Evolutionary conservation across 2,329 filamentous ascomycete species (phyloP).

Genomic region (Tolypocladium guangdongense): DNA sequence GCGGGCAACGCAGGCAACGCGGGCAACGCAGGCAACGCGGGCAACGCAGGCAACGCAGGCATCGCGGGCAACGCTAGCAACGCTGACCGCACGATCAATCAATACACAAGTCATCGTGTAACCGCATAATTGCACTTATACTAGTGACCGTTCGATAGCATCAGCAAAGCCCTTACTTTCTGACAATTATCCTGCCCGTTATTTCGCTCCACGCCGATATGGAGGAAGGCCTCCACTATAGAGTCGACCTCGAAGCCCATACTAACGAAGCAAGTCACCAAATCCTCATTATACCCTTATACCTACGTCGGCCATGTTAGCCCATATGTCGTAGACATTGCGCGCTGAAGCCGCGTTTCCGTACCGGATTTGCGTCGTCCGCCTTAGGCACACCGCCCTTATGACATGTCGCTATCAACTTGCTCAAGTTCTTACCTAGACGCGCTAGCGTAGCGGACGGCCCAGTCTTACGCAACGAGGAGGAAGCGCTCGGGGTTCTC

Average conservation of each 20-base stretch:
- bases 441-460: slow-evolving; percentile 71
- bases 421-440: slow-evolving; percentile 33
- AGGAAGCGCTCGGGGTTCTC: slow-evolving; percentile 69
- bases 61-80: no score
- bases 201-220: slow-evolving; percentile 69
- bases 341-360: not conserved
- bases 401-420: slow-evolving; percentile 37
- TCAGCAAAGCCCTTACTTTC: no score
- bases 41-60: no score
- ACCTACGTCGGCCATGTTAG: slow-evolving; percentile 38
- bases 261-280: slow-evolving; percentile 72
- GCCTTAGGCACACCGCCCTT: slow-evolving; percentile 19
- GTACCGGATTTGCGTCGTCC: slow-evolving; percentile 18
- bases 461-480: slow-evolving; percentile 80
- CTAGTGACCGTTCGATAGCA: no score
- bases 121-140: no score
- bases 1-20: no score
- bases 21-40: no score
- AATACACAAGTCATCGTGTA: no score
- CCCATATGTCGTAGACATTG: not conserved
- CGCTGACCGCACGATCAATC: no score
- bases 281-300: slow-evolving; percentile 73
- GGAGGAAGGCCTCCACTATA: slow-evolving; percentile 78
- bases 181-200: slow-evolving; percentile 67
- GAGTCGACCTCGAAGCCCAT: slow-evolving; percentile 88